Conservation (phyloP, 1,284 basidiomycete genomes). For the Exobasidium rhododendri region DNA sequence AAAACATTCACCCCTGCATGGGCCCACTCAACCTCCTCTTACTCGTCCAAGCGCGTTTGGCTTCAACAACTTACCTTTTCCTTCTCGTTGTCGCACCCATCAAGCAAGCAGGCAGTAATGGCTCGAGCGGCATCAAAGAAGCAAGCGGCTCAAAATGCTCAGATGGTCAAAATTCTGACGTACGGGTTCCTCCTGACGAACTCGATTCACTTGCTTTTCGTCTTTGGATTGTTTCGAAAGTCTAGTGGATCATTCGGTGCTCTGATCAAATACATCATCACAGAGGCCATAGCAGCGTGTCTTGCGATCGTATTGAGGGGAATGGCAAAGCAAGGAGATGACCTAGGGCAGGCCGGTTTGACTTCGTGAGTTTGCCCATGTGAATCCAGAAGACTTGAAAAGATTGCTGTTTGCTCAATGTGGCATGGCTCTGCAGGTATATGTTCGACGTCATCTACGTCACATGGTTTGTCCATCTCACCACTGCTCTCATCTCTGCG, state of each 20-base stretch:
- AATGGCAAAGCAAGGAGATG: slow-evolving; percentile 52
- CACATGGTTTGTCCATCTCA: slow-evolving; percentile 55
- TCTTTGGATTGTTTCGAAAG: slow-evolving; percentile 30
- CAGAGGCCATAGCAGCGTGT: slow-evolving; percentile 45
- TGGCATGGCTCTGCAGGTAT: slow-evolving; percentile 25
- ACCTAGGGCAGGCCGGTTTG: slow-evolving; percentile 49
- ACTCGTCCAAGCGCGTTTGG: no score
- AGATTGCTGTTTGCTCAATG: neutral
- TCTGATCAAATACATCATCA: slow-evolving; percentile 34
- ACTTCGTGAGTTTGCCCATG: slow-evolving; percentile 37
- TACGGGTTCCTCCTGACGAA: slow-evolving; percentile 48
- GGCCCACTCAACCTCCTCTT: no score
- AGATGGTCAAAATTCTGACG: slow-evolving; percentile 33
- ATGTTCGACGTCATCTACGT: slow-evolving; percentile 56
- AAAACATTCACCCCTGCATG: no score
- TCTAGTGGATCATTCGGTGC: slow-evolving; percentile 11
- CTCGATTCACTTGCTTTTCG: slow-evolving; percentile 35
- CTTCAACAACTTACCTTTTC: no score
- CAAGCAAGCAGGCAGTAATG: neutral
- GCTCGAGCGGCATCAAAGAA: slow-evolving; percentile 24
- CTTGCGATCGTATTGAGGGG: slow-evolving; percentile 42
- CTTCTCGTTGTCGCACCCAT: no score
- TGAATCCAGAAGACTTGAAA: neutral
- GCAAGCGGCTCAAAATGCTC: slow-evolving; percentile 38
- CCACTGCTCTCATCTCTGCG: slow-evolving; percentile 42